phyloP scores from a whole-genome alignment of 2,329 filamentous ascomycete species.

The Diaporthe sp. region DNA sequence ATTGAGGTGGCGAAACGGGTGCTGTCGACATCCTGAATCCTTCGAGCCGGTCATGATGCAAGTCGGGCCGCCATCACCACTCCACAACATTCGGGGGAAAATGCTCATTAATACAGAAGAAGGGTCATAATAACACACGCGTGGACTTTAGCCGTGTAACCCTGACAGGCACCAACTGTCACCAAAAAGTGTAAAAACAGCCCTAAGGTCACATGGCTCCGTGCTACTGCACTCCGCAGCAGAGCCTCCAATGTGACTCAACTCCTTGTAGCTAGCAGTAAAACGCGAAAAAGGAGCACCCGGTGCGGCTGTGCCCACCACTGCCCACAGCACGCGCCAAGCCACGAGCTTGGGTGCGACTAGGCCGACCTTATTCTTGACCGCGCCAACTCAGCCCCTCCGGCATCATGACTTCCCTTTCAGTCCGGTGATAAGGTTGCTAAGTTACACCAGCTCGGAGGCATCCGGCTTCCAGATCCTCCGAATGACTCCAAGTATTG shows the following conservation, averaged over 20 bases:
- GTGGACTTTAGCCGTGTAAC: neutral
- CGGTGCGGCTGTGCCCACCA: slow-evolving; percentile 16
- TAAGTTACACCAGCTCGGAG: neutral
- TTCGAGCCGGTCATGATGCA: neutral
- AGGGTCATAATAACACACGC: neutral
- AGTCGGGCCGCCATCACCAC: neutral
- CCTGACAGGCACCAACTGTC: slow-evolving; percentile 1
- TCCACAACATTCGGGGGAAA: neutral
- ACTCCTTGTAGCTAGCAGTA: neutral
- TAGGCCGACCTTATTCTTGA: neutral
- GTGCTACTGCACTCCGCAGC: slow-evolving; percentile 9
- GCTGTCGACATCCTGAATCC: neutral
- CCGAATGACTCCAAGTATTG: slow-evolving; percentile 15
- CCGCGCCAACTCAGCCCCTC: slow-evolving; percentile 14
- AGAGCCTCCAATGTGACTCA: slow-evolving; percentile 20
- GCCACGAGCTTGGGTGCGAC: slow-evolving; percentile 2
- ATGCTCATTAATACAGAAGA: neutral
- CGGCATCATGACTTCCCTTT: neutral
- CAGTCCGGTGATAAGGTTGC: slow-evolving; percentile 2
- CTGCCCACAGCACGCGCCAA: slow-evolving; percentile 1
- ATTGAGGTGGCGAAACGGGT: neutral
- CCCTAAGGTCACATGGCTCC: slow-evolving; percentile 5
- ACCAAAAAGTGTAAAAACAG: slow-evolving; percentile 22
- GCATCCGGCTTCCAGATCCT: neutral
- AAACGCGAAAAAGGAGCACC: neutral